Evolutionary conservation across 2,329 filamentous ascomycete species (phyloP), one percentile per base, ranked within the genome.

Genomic region (Hypoxylon sp.): DNA sequence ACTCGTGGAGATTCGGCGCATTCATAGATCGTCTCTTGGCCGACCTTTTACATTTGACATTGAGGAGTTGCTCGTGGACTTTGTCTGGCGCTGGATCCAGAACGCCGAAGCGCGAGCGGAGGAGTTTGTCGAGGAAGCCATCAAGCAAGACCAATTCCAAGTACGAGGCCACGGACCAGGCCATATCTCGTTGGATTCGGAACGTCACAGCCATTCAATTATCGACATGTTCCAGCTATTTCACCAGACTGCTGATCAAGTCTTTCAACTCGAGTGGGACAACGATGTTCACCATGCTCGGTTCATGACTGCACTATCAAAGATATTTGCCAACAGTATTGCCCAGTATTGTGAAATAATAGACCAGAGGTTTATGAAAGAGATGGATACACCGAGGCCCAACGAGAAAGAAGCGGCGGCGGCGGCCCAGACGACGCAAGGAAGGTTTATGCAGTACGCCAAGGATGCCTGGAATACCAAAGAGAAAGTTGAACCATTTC

Each of bases 1-100:
- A 75, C 84, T 99, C 62, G 91, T 95, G 19, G 91, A 92, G 71
- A 93, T 98, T 67, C 91, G 96, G 31, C 86, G 88, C 35, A 93
- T 97, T 27, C 94, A 98, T 78, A 85, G 87, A 6, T 87, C 92
- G 69, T 91, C 89, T 21, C 85, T 98, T 0, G 85, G 85, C 71
- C 84, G 89, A 67, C 88, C 89, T 0, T 99, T 98, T 78, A 91
- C 90, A 3, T 98, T 98, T 78, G 90, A 94, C 71, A 88, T 99
- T 47, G 96, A 99, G 80, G 88, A 90, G 46, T 83, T 97, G 15
- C 85, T 99, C 17, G 92, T 94, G 68, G 91, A 93, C 37, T 99
- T 98, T 79, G 96, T 98, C 5, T 98, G 94, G 94, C 90, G 93
- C 65, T 99, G 94, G 94, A 93, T 99, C 69, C 86, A 88, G 59